Base-by-base conservation (phyloP, 1,139 yeast genomes). In the Kluyveromyces sp. region DNA sequence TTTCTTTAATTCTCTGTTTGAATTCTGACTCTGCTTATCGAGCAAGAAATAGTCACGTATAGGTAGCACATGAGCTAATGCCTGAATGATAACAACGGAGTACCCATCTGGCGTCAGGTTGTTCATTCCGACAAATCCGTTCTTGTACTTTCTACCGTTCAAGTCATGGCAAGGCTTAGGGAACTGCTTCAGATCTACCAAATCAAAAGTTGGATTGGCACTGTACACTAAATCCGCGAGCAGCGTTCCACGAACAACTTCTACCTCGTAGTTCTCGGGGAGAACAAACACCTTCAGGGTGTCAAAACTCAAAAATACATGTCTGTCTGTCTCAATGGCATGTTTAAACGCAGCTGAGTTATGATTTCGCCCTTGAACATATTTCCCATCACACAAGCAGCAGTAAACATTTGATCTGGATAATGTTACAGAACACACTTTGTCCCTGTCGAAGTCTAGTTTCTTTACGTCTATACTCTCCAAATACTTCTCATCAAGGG, bases 371-470 rank as follows among this genome's bases (percentile, higher is more conserved):
- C 95, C 95, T 53, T 79, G 83, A 44, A 77, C 73, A 63, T 77
- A 85, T 55, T 75, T 79, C 34, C 94, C 94, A 63, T 95, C 85
- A 0, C 72, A 73, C 30, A 85, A 63, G 55, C 95, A 85, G 33
- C 86, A 79, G 56, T 83, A 82, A 1, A 84, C 74, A 53, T 83
- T 81, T 29, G 72, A 65, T 36, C 71, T 72, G 0, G 85, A 70
- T 15, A 84, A 65, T 0, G 87, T 73, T 0, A 81, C 75, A 45
- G 77, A 71, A 60, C 95, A 85, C 1, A 77, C 61, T 55, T 77
- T 78, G 37, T 80, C 87, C 44, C 74, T 72, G 58, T 84, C 94
- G 58, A 85, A 84, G 56, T 85, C 87, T 7, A 85, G 65, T 6
- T 67, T 61, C 25, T 67, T 64, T 28, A 80, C 63, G 50, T 81